Conservation (phyloP, 805 yeast species). For the Candida silvicultrix region DNA sequence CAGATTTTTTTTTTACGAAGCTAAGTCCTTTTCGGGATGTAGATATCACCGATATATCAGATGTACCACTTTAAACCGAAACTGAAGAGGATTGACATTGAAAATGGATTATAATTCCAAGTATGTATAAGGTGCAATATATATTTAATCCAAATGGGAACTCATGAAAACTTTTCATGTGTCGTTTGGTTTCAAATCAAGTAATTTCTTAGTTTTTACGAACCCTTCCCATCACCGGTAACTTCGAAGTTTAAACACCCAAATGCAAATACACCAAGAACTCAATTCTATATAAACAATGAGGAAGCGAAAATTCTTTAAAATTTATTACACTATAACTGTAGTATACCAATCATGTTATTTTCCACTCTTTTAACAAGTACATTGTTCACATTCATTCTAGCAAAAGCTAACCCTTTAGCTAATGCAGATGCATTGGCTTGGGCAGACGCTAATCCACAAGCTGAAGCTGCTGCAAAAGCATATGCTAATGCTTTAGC, state of each 20-base stretch:
- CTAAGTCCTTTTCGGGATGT: neutral
- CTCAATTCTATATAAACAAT: neutral
- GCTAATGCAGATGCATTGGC: slow-evolving; percentile 11
- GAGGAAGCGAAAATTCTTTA: neutral
- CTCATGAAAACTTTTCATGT: too few species aligned
- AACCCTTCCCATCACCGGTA: neutral
- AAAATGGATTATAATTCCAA: too few species aligned
- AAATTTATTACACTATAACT: too few species aligned
- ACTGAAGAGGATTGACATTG: too few species aligned
- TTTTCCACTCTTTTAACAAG: neutral
- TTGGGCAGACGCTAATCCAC: slow-evolving; percentile 19
- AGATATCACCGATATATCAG: neutral
- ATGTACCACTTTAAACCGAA: too few species aligned
- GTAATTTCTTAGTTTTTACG: too few species aligned
- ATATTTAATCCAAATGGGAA: too few species aligned
- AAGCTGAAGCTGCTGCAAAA: slow-evolving; percentile 17
- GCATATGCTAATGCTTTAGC: slow-evolving; percentile 22
- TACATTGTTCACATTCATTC: slow-evolving; percentile 2
- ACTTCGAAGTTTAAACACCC: neutral
- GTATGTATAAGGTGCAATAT: too few species aligned
- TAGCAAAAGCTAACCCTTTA: slow-evolving; percentile 1
- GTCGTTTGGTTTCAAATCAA: too few species aligned
- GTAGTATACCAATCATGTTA: too few species aligned
- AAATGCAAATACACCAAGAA: neutral
- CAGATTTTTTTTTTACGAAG: too few species aligned